Percentiles rank a stretch among this genome's conserved stretches.
phyloP scores from a whole-genome alignment of 345 rosid genomes.

The Geranium brycei region DNA sequence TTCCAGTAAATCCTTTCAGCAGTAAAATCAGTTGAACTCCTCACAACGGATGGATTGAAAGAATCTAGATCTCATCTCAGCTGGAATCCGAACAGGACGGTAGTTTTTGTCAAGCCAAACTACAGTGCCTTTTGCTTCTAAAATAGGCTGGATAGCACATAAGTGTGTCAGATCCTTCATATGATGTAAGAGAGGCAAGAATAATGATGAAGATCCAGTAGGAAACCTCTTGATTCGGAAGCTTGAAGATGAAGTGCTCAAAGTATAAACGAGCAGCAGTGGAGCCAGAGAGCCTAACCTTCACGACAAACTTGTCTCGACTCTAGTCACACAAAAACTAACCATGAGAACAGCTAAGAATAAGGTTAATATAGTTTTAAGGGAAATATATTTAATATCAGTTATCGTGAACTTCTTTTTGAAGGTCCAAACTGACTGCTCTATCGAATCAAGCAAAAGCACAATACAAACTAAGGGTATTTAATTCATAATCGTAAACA shows the following conservation, averaged over 20 bases:
- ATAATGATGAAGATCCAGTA: neutral
- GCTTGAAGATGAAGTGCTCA: conserved; percentile 59
- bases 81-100: conserved; percentile 62
- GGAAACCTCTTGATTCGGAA: conserved; percentile 61
- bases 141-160: conserved; percentile 31
- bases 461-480: too few relatives aligned
- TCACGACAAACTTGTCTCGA: conserved; percentile 57
- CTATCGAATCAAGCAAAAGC: too few relatives aligned
- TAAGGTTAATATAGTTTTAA: too few relatives aligned
- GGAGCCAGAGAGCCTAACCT: conserved; percentile 50
- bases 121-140: conserved; percentile 67
- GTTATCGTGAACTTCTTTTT: too few relatives aligned
- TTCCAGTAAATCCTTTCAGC: neutral
- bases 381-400: too few relatives aligned
- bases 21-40: conserved; percentile 21
- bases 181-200: neutral
- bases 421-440: too few relatives aligned
- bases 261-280: conserved; percentile 68
- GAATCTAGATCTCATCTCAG: conserved; percentile 46
- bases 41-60: conserved; percentile 33
- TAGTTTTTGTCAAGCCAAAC: conserved; percentile 80
- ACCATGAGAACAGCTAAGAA: too few relatives aligned
- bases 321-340: conserved; percentile 30
- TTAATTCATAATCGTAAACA: too few relatives aligned
- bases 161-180: too few relatives aligned